Evolutionary conservation across 2,329 filamentous ascomycete species (phyloP), one percentile per base, ranked within the genome.

Genomic region (Fusarium acutatum): DNA sequence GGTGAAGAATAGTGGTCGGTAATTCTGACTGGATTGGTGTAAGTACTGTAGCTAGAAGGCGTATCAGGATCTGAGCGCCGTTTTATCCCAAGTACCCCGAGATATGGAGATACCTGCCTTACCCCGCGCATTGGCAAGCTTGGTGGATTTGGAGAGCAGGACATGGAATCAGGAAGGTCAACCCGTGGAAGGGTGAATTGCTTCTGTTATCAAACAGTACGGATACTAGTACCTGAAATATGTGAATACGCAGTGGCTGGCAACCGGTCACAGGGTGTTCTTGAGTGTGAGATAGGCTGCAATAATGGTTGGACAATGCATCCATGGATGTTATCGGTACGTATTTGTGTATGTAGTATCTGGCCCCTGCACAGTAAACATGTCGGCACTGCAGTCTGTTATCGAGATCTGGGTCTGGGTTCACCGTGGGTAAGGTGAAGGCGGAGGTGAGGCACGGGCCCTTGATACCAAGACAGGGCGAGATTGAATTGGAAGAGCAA

Each of bases 81-180:
- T 38, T 56, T 38, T 32, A 64, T 43, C 61, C n/a, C n/a, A 52
- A 20, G 52, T 67, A 57, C 53, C 57, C 58, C 37, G 24, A 68
- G 62, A 74, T 43, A 71, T 63, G 47, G 60, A 67, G 49, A 54
- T 73, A 43, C 50, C 44, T 65, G 44, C 10, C 26, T 47, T 47
- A 65, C 65, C 71, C 71, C 71, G 50, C 71, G 59, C 50, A 17
- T 30, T 60, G 58, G 49, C 59, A 60, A 65, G 30, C 14, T 52
- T 35, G 28, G 50, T 60, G 50, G 47, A 53, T 35, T 63, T 69
- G 56, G 56, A 47, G 56, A 73, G 60, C 56, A 43, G 47, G 60
- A 40, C 50, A 44, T 40, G 41, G 28, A 63, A 73, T 71, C 47
- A 71, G 71, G 71, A 73, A 73, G 44, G 71, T 66, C 43, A 73